A percentile compares a stretch with the other conserved stretches of the same genome.
phyloP scores from a whole-genome alignment of 169 alveolate species.

The Cryptosporidium ryanae region DNA sequence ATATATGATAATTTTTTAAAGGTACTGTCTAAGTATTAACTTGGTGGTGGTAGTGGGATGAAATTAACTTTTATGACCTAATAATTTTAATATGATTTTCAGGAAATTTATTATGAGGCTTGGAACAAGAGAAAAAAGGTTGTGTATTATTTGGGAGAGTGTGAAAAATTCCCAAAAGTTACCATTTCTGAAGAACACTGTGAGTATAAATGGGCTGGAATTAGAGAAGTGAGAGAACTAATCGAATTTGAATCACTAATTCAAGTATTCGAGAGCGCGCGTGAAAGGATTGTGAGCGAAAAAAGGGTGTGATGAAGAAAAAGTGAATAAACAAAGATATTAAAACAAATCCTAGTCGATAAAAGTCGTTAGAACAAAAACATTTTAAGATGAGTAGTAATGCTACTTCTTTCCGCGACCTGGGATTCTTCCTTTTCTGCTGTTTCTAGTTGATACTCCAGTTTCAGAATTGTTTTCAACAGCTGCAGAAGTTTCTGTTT shows the following conservation, averaged over 20 bases:
- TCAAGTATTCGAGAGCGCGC: constrained; percentile 46
- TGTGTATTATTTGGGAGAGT: constrained; percentile 49
- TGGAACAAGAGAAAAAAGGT: constrained; percentile 60
- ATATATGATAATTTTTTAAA: constrained; percentile 32
- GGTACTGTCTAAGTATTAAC: not conserved
- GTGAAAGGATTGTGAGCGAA: constrained; percentile 12
- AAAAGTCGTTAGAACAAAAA: too few relatives aligned
- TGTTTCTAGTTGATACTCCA: constrained; percentile 66
- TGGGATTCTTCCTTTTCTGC: constrained; percentile 55
- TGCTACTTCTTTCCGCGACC: constrained; percentile 50
- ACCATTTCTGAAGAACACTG: constrained; percentile 58
- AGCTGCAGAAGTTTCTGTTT: constrained; percentile 28
- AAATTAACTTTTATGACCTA: not conserved
- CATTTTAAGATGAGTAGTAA: not conserved
- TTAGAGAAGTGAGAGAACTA: constrained; percentile 44
- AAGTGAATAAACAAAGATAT: too few relatives aligned
- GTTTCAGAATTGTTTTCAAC: constrained; percentile 30
- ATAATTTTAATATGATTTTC: not conserved
- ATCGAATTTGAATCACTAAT: constrained; percentile 57
- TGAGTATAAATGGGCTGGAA: constrained; percentile 60
- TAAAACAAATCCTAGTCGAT: too few relatives aligned
- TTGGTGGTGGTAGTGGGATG: too few relatives aligned
- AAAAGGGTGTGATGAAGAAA: not conserved
- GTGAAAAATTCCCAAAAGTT: constrained; percentile 3
- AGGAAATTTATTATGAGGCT: constrained; percentile 63